These are phyloP conservation scores for Schizophyllum amplum DNA, from an alignment of 1,284 basidiomycete species.

Conservation along the genomic window DNA sequence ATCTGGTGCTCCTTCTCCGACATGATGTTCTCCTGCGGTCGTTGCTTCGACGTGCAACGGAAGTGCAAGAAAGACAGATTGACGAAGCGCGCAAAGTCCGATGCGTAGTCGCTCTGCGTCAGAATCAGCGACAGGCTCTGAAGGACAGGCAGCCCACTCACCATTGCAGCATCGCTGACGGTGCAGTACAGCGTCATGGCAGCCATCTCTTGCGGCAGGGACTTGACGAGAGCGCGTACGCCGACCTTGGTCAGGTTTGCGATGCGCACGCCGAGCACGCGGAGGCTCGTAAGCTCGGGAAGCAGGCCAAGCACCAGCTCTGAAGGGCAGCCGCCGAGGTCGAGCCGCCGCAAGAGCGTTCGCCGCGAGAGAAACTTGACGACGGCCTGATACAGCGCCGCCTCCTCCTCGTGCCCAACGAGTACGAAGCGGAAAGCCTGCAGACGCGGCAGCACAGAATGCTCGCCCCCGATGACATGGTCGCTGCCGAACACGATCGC, in stretches of 20 bases:
- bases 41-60: conserved; percentile 33
- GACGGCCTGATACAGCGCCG: conserved; percentile 42
- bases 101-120: conserved; percentile 42
- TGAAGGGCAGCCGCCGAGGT: conserved; percentile 57
- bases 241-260: conserved; percentile 34
- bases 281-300: conserved; percentile 38
- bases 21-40: conserved; percentile 49
- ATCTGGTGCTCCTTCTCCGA: conserved; percentile 49
- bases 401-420: conserved; percentile 52
- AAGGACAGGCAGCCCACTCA: conserved; percentile 20
- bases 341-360: conserved; percentile 40
- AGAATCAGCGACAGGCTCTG: background rate
- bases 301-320: conserved; percentile 44
- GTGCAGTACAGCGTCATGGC: conserved; percentile 45
- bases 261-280: conserved; percentile 49
- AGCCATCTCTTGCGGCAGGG: conserved; percentile 40
- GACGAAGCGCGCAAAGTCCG: conserved; percentile 36
- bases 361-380: conserved; percentile 43
- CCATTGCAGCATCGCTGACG: conserved; percentile 40
- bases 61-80: conserved; percentile 52
- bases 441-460: conserved; percentile 54
- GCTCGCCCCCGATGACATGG: conserved; percentile 45
- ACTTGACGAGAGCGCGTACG: conserved; percentile 30
- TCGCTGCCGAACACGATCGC: conserved; percentile 56
- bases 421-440: conserved; percentile 54